Evolutionary conservation across 768 basidiomycete genomes (phyloP).

Genomic region (Boletus rubescentipes): DNA sequence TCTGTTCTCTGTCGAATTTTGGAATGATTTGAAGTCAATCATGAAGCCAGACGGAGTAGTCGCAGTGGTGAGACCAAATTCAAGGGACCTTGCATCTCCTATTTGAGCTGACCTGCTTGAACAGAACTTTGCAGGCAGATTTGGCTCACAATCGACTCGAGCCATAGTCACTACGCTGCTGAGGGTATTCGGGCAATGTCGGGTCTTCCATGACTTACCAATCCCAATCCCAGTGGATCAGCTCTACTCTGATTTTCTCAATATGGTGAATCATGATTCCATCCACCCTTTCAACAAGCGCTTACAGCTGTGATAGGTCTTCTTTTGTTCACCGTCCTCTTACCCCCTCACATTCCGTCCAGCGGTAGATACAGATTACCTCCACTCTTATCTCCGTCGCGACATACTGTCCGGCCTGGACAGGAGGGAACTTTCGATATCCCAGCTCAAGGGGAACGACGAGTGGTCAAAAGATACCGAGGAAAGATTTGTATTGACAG

Average conservation of each 20-base stretch:
- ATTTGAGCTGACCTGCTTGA: conserved; percentile 1
- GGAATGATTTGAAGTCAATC: conserved; percentile 62
- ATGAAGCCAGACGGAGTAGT: conserved; percentile 73
- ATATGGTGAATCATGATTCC: conserved; percentile 55
- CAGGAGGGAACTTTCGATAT: conserved; percentile 53
- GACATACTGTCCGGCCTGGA: conserved; percentile 53
- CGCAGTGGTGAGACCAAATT: conserved; percentile 62
- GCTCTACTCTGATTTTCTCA: conserved; percentile 55
- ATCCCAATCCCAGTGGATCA: conserved; percentile 45
- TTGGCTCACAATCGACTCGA: conserved; percentile 58
- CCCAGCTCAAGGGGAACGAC: conserved; percentile 33
- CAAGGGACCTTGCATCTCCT: background rate
- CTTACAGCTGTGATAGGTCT: conserved; percentile 50
- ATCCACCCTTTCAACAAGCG: background rate
- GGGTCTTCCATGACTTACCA: conserved; percentile 76
- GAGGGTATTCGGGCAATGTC: conserved; percentile 71
- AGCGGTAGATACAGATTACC: conserved; percentile 55
- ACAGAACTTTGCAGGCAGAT: conserved; percentile 83
- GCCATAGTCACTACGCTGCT: conserved; percentile 71
- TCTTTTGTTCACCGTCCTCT: conserved; percentile 71
- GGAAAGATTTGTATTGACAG: conserved; percentile 56
- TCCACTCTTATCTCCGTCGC: conserved; percentile 65
- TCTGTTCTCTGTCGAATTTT: conserved; percentile 84
- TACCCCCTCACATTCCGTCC: conserved; percentile 58
- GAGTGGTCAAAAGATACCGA: conserved; percentile 31